Conservation (phyloP, 2,329 filamentous ascomycete species). For the Colletotrichum gloeosporioides region DNA sequence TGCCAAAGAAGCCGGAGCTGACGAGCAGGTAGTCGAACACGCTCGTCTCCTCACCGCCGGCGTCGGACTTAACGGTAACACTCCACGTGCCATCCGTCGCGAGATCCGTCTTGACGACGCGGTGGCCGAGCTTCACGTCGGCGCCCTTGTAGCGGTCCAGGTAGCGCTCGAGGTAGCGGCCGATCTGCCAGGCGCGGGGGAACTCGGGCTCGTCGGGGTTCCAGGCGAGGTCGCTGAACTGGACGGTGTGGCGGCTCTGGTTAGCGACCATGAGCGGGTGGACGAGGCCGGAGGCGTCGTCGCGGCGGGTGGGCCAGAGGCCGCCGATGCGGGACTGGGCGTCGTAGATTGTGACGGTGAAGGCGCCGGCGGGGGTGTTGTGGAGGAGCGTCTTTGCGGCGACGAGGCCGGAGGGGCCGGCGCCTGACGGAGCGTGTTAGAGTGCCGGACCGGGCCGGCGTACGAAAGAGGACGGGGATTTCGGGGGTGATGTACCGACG, state of each 20-base stretch:
- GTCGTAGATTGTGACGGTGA: conserved; percentile 76
- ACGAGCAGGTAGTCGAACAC: conserved; percentile 76
- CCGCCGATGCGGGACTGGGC: conserved; percentile 70
- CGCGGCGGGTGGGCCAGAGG: conserved; percentile 70
- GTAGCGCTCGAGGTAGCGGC: conserved; percentile 74
- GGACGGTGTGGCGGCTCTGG: conserved; percentile 78
- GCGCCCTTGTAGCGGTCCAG: conserved; percentile 54
- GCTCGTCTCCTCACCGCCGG: conserved; percentile 44
- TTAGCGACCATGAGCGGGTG: conserved; percentile 76
- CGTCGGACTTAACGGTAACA: conserved; percentile 39
- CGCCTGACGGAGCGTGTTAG: conserved; percentile 49
- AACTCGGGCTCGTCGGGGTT: conserved; percentile 64
- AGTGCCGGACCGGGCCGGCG: neutral
- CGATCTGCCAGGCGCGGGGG: conserved; percentile 79
- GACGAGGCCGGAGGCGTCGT: conserved; percentile 56
- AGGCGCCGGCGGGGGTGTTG: conserved; percentile 58
- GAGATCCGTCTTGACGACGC: conserved; percentile 46
- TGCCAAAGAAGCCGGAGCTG: conserved; percentile 78
- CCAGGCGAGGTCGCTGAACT: conserved; percentile 78
- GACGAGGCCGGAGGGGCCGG: conserved; percentile 71
- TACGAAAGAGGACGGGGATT: neutral
- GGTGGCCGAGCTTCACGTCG: conserved; percentile 55
- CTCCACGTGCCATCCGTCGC: conserved; percentile 42
- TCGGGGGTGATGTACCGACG: conserved; percentile 35
- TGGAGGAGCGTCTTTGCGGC: conserved; percentile 76